Percentiles rank a stretch among this genome's conserved stretches.
Conservation (phyloP, 169 alveolate species). For the Eimeria nieschulzi region DNA sequence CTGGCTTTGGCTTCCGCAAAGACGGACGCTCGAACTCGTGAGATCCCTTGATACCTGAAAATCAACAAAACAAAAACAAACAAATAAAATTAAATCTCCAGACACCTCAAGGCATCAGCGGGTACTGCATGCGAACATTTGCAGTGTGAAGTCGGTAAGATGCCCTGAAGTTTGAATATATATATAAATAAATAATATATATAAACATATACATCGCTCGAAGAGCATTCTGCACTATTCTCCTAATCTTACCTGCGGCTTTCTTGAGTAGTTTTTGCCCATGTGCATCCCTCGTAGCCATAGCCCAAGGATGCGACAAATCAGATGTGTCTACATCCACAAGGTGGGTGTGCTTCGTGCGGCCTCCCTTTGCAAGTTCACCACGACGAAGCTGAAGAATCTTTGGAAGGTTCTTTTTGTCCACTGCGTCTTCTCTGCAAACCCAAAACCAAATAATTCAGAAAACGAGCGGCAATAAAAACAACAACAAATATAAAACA, state of each 20-base stretch:
- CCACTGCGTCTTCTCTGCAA: slow-evolving; percentile 84
- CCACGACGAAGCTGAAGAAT: slow-evolving; percentile 88
- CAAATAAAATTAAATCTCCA: not conserved
- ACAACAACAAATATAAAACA: not conserved
- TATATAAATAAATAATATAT: too few species aligned
- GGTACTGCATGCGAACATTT: too few species aligned
- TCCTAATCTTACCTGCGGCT: not conserved
- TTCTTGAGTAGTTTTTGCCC: slow-evolving; percentile 1
- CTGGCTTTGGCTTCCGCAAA: slow-evolving; percentile 14
- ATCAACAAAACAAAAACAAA: not conserved
- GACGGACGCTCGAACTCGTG: slow-evolving; percentile 27
- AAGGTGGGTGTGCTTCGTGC: slow-evolving; percentile 94
- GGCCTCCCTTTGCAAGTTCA: slow-evolving; percentile 92
- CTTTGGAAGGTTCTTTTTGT: slow-evolving; percentile 85
- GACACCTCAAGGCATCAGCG: not conserved
- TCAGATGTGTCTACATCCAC: slow-evolving; percentile 95
- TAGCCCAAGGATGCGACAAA: slow-evolving; percentile 83
- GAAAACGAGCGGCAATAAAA: not conserved
- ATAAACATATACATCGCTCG: too few species aligned
- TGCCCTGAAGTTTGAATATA: too few species aligned
- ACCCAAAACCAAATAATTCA: not conserved
- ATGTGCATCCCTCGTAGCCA: not conserved
- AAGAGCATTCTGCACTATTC: not conserved
- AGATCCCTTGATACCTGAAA: not conserved
- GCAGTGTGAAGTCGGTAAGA: too few species aligned